These are phyloP conservation scores for Lumnitzera racemosa DNA, from an alignment of 345 rosid species.

Conservation along the genomic window DNA sequence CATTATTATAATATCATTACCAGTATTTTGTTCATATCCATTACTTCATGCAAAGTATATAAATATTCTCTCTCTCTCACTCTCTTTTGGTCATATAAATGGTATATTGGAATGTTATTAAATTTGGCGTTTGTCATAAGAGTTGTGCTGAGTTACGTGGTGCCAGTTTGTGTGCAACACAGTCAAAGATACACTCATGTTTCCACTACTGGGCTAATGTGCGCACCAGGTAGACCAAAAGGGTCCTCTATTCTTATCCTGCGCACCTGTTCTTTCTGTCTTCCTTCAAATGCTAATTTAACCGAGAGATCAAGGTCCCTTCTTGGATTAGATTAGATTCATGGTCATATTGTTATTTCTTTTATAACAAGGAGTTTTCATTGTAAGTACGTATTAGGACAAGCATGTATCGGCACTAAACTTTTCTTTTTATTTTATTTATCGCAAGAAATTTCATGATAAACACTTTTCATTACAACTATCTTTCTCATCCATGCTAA, in stretches of 20 bases:
- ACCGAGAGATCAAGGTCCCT: too few species aligned
- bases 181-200: constrained; percentile 12
- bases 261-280: too few species aligned
- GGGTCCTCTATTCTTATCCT: neutral
- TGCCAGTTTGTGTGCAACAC: constrained; percentile 1
- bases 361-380: too few species aligned
- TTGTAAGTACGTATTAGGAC: too few species aligned
- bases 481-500: too few species aligned
- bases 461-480: too few species aligned
- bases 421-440: too few species aligned
- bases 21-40: constrained; percentile 10
- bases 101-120: neutral
- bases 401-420: too few species aligned
- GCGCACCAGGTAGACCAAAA: constrained; percentile 22
- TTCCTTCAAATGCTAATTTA: too few species aligned
- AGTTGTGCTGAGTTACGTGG: neutral
- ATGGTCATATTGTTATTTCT: too few species aligned
- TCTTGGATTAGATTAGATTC: too few species aligned
- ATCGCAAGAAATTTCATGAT: too few species aligned
- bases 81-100: neutral
- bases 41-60: constrained; percentile 1
- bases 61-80: neutral
- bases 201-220: constrained; percentile 28
- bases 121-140: neutral
- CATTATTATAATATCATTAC: constrained; percentile 8